These are phyloP conservation scores for Macrolepiota fuliginosa DNA, from an alignment of 768 basidiomycete genomes.

Conservation along the genomic window DNA sequence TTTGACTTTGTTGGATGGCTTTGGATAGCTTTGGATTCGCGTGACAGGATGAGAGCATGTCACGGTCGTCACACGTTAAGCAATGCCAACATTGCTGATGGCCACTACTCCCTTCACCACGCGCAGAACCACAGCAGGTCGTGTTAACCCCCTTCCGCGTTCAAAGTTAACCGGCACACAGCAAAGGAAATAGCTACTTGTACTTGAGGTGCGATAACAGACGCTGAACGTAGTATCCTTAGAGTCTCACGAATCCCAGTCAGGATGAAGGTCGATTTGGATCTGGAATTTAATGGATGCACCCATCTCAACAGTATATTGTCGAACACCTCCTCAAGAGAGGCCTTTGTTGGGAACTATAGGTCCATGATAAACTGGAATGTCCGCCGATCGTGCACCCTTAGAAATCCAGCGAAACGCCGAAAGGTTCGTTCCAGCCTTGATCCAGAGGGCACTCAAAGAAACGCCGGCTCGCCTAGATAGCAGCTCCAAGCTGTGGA, in stretches of 20 bases:
- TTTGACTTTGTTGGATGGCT: no score
- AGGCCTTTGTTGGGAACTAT: conserved; percentile 40
- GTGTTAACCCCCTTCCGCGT: no score
- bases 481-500: conserved; percentile 59
- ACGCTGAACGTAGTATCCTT: not conserved
- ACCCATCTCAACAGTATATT: not conserved
- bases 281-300: not conserved
- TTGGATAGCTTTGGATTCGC: no score
- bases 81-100: no score
- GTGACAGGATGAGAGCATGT: no score
- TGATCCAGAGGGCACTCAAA: not conserved
- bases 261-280: conserved; percentile 4
- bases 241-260: not conserved
- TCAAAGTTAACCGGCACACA: no score
- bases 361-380: conserved; percentile 56
- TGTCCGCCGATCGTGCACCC: conserved; percentile 42
- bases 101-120: no score
- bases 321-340: not conserved
- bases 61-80: no score
- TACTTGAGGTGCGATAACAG: not conserved
- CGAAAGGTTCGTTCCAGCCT: conserved; percentile 49
- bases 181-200: not conserved
- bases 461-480: conserved; percentile 20
- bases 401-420: conserved; percentile 52
- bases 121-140: no score